Base-by-base conservation (phyloP, 2,329 filamentous ascomycete species). In the Parastagonospora avenae region DNA sequence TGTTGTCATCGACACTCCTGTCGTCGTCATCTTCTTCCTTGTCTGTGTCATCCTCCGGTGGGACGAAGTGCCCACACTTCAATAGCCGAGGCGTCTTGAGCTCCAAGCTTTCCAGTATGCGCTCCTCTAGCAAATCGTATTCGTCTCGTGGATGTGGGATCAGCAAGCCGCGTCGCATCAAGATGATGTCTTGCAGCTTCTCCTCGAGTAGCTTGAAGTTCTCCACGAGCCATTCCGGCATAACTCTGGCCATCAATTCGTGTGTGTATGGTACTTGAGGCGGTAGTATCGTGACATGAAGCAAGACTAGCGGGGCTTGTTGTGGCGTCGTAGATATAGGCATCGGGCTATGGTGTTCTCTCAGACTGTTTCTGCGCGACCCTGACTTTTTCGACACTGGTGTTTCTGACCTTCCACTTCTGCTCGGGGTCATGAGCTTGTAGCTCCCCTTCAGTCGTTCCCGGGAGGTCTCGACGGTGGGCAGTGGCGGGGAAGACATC, bases 131-230 rank as follows among this genome's bases (percentile, higher is more conserved):
- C 49, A 91, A 76, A 70, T 92, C 90, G 64, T 90, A 93, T 68
- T 92, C 90, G 48, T 88, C 87, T 60, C 90, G 84, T 1, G 90
- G 90, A 67, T 94, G 91, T 2, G 89, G 85, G 7, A 94, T 80
- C 37, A 94, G 77, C 30, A 94, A 81, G 2, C 89, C 90, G 16
- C 90, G 82, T 66, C 89, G 83, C 57, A 89, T 80, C 9, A 75
- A 54, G 10, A 92, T 85, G 0, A 88, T 90, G 43, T 91, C 88
- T 1, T 85, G 85, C 4, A 90, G 79, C 51, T 88, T 87, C 46
- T 89, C 86, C 57, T 87, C 85, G 2, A 93, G 76, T 50, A 88
- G 76, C 39, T 83, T 82, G 82, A 86, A 90, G 29, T 85, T 84
- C 55, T 85, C 83, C 11, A 74, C 59, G 65, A 84, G 60, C 74